phyloP scores from a whole-genome alignment of 2,329 filamentous ascomycete genomes.

The Cucurbitaria berberidis region DNA sequence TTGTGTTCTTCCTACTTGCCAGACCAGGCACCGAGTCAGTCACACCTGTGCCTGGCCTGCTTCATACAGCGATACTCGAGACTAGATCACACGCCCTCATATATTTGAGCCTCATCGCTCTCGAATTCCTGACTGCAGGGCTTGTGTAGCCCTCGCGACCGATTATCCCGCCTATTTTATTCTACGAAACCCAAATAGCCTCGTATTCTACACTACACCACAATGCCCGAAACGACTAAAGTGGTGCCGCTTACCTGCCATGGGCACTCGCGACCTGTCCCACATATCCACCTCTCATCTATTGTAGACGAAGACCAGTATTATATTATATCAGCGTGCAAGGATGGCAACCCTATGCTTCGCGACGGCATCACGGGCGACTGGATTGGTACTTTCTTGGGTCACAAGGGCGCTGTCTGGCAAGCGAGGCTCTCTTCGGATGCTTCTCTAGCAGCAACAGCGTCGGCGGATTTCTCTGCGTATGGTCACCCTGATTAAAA shows the following conservation, averaged over 20 bases:
- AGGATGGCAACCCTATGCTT: conserved; percentile 98
- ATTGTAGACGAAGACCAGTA: conserved; percentile 83
- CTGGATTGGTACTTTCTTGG: conserved; percentile 90
- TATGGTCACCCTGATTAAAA: conserved; percentile 53
- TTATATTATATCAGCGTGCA: conserved; percentile 92
- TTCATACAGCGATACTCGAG: conserved; percentile 11
- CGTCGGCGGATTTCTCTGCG: conserved; percentile 95
- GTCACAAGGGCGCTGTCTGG: conserved; percentile 98
- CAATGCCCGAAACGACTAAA: conserved; percentile 53
- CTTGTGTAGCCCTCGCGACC: background rate
- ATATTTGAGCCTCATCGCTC: conserved; percentile 18
- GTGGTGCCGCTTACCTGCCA: conserved; percentile 93
- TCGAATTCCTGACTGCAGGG: conserved; percentile 3
- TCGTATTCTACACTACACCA: conserved; percentile 16
- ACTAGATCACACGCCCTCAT: conserved; percentile 19
- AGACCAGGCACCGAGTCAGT: conserved; percentile 1
- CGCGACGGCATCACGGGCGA: conserved; percentile 88
- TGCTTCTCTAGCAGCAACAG: conserved; percentile 86
- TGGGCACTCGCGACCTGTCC: conserved; percentile 89
- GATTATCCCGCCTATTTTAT: background rate
- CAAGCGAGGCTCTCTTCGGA: conserved; percentile 90
- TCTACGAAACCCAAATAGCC: background rate
- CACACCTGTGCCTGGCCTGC: conserved; percentile 4
- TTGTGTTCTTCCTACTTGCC: conserved; percentile 12
- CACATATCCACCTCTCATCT: conserved; percentile 87